Percentiles rank a stretch among this genome's conserved stretches.
Conservation (phyloP, 2,329 filamentous ascomycete species). For the Diaporthe humulicola region DNA sequence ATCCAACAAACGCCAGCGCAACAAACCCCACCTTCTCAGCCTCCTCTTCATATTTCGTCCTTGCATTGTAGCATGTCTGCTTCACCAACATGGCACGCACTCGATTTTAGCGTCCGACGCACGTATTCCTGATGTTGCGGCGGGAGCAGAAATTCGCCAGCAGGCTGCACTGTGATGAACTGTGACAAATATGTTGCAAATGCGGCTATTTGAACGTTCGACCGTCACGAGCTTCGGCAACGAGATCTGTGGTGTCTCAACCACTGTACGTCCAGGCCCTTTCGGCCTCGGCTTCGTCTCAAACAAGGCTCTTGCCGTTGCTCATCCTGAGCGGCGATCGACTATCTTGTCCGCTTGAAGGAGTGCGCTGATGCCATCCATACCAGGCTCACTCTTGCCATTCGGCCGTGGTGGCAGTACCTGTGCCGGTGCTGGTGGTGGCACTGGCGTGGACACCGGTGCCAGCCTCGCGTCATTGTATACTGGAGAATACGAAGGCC, state of each 20-base stretch:
- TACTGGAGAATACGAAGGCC: constrained; percentile 34
- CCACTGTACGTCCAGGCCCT: neutral
- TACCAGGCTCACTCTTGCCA: constrained; percentile 48
- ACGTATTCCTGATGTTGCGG: neutral
- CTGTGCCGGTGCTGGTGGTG: constrained; percentile 3
- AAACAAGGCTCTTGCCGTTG: neutral
- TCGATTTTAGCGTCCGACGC: neutral
- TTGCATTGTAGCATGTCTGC: neutral
- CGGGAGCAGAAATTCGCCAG: neutral
- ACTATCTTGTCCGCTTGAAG: constrained; percentile 72
- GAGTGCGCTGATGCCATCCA: constrained; percentile 72
- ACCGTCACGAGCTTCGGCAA: neutral
- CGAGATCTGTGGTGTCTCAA: neutral
- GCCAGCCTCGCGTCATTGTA: constrained; percentile 25
- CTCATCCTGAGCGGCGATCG: constrained; percentile 52
- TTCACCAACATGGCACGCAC: neutral
- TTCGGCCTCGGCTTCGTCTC: neutral
- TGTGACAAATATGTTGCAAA: neutral
- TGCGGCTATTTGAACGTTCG: neutral
- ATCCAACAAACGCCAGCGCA: constrained; percentile 22
- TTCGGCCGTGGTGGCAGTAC: constrained; percentile 36
- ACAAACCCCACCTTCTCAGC: neutral
- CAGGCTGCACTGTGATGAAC: neutral
- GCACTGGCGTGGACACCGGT: constrained; percentile 37
- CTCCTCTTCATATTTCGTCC: neutral